Evolutionary conservation across 257 asterid species (phyloP).

Genomic region (Solanum pennellii): DNA sequence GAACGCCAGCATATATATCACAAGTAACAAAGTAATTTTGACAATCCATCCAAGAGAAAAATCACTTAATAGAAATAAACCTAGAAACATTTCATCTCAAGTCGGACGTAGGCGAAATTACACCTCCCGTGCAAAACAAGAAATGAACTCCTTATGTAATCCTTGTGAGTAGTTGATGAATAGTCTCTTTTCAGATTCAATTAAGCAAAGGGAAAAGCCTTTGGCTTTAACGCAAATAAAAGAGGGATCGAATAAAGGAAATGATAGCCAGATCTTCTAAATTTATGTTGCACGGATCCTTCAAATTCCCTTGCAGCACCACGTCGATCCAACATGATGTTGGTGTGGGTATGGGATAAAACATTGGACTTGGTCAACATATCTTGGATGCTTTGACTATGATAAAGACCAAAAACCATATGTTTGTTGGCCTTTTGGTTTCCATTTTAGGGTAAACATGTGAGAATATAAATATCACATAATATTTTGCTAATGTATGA

Average conservation of each 20-base stretch:
- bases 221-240: not conserved
- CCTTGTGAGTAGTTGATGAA: not conserved
- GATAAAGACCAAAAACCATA: not conserved
- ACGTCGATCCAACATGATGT: not conserved
- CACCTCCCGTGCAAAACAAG: not conserved
- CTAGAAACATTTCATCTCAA: not conserved
- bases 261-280: not conserved
- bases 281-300: not conserved
- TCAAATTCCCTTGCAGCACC: not conserved
- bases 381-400: not conserved
- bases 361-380: not conserved
- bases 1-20: not conserved
- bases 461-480: not conserved
- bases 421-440: not conserved
- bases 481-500: not conserved
- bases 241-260: not conserved
- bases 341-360: not conserved
- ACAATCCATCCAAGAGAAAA: not conserved
- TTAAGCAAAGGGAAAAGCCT: not conserved
- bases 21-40: not conserved
- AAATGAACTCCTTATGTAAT: not conserved
- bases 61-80: not conserved
- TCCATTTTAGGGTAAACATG: not conserved
- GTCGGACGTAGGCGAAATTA: not conserved
- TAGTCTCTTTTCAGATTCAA: not conserved